Base-by-base conservation (phyloP, 2,329 filamentous ascomycete species). In the Ascochyta lentis region DNA sequence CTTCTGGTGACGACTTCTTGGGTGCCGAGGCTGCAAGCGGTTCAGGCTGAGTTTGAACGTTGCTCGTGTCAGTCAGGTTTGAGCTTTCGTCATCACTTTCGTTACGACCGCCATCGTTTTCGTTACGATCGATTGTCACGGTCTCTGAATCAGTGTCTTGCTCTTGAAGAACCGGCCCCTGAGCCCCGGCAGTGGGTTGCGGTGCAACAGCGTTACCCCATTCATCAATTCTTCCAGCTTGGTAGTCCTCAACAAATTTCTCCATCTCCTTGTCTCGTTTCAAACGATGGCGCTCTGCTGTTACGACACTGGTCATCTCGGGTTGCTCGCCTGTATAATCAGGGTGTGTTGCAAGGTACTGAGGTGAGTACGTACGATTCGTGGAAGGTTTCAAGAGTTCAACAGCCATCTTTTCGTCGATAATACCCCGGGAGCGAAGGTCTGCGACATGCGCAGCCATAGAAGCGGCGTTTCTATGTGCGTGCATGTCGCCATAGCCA, bases 151-250 rank as follows among this genome's bases (percentile, higher is more conserved):
- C 19, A 13, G 7, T 12, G 19, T 12, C 10, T 15, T 13, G 22
- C 19, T 39, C 37, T 39, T 22, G 12, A 9, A 23, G 9, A 39
- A 10, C 16, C 24, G 16, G 22, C 22, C 6, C 9, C 16, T 22
- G 19, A 6, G 37, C 19, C 16, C 19, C 22, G 10, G 16, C 9
- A 10, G 19, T 23, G 19, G 13, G 16, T 3, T 45, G 8, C 12
- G 27, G 33, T 27, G 26, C 37, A 22, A 37, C 13, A 9, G n/a
- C 19, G 6, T 61, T 59, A 3, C 63, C 66, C 3, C 61, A 22
- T 19, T 60, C 61, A 24, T 70, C 65, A 19, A 68, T 64, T n/a
- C 42, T 49, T 6, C 66, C 65, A 3, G 54, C 59, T 13, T 49
- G 9, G 19, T 34, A 70, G 9, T 64, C 60, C 16, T 41, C 46